Percentiles rank a stretch among this genome's conserved stretches.
These are phyloP conservation scores for Glycine tomentella DNA, from an alignment of 306 rosid species.

Conservation along the genomic window DNA sequence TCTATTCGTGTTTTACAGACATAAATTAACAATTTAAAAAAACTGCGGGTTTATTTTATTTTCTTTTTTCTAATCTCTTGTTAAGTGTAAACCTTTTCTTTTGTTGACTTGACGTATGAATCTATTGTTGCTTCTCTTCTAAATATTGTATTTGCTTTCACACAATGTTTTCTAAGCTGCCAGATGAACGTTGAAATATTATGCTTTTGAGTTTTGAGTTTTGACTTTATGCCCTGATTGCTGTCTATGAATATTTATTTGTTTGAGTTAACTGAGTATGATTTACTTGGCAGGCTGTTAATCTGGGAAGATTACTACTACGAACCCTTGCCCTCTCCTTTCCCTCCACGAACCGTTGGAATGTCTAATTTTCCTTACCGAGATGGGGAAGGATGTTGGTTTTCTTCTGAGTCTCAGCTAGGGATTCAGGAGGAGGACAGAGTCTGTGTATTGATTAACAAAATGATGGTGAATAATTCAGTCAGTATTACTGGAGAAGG, in stretches of 20 bases:
- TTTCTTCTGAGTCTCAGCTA: constrained; percentile 59
- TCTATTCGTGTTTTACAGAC: background rate
- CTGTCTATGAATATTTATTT: constrained; percentile 5
- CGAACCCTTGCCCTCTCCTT: constrained; percentile 59
- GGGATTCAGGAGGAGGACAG: constrained; percentile 61
- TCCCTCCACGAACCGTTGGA: constrained; percentile 51
- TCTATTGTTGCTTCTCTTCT: constrained; percentile 34
- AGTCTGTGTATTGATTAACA: constrained; percentile 63
- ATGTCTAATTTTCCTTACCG: constrained; percentile 56
- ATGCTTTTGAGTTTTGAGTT: background rate
- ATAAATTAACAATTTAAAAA: background rate
- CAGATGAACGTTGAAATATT: constrained; percentile 2
- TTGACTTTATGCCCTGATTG: constrained; percentile 40
- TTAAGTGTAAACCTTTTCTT: background rate
- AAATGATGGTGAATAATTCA: constrained; percentile 76
- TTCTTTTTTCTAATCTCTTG: background rate
- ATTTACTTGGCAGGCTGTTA: constrained; percentile 68
- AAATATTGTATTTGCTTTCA: constrained; percentile 37
- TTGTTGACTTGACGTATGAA: constrained; percentile 5
- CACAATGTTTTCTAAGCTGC: constrained; percentile 26
- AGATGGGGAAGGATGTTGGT: constrained; percentile 76
- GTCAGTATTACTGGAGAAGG: constrained; percentile 89
- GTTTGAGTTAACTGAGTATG: constrained; percentile 34
- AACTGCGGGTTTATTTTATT: background rate
- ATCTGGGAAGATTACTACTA: constrained; percentile 95